Conservation (phyloP, 805 yeast genomes). For the Candida sanyiensis region DNA sequence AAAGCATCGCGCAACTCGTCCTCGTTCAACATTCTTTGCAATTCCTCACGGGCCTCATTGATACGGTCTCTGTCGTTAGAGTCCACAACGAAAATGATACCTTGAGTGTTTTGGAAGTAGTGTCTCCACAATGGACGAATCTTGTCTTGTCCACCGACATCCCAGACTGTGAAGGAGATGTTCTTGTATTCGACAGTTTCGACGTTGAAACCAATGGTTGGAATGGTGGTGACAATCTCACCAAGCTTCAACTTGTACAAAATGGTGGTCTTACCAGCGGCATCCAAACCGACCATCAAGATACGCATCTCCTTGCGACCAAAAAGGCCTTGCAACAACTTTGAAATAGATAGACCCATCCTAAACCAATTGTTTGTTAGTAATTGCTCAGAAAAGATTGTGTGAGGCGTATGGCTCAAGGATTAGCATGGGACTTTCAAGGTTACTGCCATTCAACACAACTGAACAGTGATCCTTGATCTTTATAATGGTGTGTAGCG, state of each 20-base stretch:
- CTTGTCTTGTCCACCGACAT: slow-evolving; percentile 99
- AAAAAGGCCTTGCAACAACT: slow-evolving; percentile 88
- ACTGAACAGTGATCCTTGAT: no score
- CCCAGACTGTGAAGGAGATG: slow-evolving; percentile 97
- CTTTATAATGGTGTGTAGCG: background rate
- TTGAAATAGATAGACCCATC: slow-evolving; percentile 96
- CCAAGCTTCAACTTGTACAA: slow-evolving; percentile 91
- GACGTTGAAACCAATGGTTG: slow-evolving; percentile 96
- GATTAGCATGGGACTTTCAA: no score
- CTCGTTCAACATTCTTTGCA: slow-evolving; percentile 97
- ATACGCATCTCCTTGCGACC: slow-evolving; percentile 98
- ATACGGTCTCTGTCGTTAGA: slow-evolving; percentile 97
- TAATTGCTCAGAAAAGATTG: background rate
- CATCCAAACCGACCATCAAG: slow-evolving; percentile 96
- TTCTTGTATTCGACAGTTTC: slow-evolving; percentile 97
- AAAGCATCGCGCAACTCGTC: slow-evolving; percentile 97
- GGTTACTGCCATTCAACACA: no score
- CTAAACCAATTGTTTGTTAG: slow-evolving; percentile 16
- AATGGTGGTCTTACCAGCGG: slow-evolving; percentile 98
- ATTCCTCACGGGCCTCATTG: slow-evolving; percentile 95
- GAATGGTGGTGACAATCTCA: slow-evolving; percentile 93
- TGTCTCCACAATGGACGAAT: slow-evolving; percentile 99
- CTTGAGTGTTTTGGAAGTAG: slow-evolving; percentile 97
- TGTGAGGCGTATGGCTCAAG: background rate
- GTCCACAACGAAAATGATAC: slow-evolving; percentile 96